Evolutionary conservation across 768 basidiomycete species (phyloP), one percentile per base, ranked within the genome.

Genomic region (Suillus tomentosus): DNA sequence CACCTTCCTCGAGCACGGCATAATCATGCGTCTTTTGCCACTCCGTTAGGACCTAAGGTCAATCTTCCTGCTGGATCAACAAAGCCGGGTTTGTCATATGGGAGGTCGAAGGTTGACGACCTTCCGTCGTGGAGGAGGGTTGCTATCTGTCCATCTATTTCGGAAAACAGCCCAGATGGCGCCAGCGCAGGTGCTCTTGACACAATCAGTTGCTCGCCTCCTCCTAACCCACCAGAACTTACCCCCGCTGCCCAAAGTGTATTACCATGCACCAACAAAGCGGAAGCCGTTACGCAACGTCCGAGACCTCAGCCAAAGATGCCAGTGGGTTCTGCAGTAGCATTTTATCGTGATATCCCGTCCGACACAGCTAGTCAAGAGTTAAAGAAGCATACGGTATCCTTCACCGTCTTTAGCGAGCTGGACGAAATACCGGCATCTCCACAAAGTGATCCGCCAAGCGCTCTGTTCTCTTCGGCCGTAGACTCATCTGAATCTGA

Each of bases 351-450:
- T 45, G 84, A 87, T 71, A 85, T 85, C 8, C 81, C 82, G 39
- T 81, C 86, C 43, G 84, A 87, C 62, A 73, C 76, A 17, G 79
- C 82, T 39, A 80, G 79, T 63, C 77, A 77, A 43, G 83, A 86
- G 68, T 68, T 80, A 5, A 83, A 81, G 62, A 72, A 81, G 61
- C 72, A 80, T 17, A 67, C 80, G 11, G 89, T 93, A 63, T 87
- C 84, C 66, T 95, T 95, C 77, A 91, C 87, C 55, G 90, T 94
- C 53, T 84, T 79, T 62, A 94, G 92, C 70, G 93, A 94, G 74
- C 71, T 94, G 61, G 91, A 92, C 48, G 68, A 68, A 58, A 22
- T 47, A 36, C 17, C 57, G 10, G 60, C 55, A 27, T 37, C 47
- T 57, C 65, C 69, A 17, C 64, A 60, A n/a, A 54, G 19, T 14